Base-by-base conservation (phyloP, 1,284 basidiomycete species). In the Agaricales sp. region DNA sequence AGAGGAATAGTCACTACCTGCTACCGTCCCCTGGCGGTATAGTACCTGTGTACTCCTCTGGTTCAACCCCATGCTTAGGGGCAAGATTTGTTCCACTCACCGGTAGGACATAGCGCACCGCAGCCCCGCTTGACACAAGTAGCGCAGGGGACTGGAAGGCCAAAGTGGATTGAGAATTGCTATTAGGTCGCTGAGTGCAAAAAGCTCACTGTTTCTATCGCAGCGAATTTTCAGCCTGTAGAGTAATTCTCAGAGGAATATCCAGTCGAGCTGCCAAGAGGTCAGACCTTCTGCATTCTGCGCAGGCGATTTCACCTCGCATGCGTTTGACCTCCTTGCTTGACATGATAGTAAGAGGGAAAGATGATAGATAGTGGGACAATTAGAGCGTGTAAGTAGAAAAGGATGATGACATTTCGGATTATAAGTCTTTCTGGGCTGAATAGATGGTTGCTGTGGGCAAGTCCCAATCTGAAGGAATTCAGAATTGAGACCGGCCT, bases 1-100 rank as follows among this genome's bases (percentile, higher is more conserved):
- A n/a, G n/a, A n/a, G n/a, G n/a, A n/a, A n/a, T n/a, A n/a, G n/a
- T n/a, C n/a, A 67, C 48, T 54, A 70, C 71, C 72, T 66, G 53
- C 69, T 70, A 14, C 72, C 70, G 52, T 74, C 68, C 23, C 73
- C 73, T 4, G 71, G 71, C 13, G 73, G 71, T 47, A 75, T 70
- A 14, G 69, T 74, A 16, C 68, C 73, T 75, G 47, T 20, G 38
- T 16, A 21, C 4, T 4, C 16, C 21, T 18, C 4, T 43, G 6
- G 11, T 8, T 11, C n/a, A 6, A 18, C 6, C 39, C 16, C 18
- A 6, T 16, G 16, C 16, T 43, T 43, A 16, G 35, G 22, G 43
- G 35, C 47, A 23, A 20, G 13, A 51, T 22, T 30, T 39, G 46
- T 38, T 6, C 24, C 30, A 47, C 59, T 25, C 50, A 69, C 73